Evolutionary conservation across 306 rosid genomes (phyloP).

Genomic region (Casuarina cunninghamiana): DNA sequence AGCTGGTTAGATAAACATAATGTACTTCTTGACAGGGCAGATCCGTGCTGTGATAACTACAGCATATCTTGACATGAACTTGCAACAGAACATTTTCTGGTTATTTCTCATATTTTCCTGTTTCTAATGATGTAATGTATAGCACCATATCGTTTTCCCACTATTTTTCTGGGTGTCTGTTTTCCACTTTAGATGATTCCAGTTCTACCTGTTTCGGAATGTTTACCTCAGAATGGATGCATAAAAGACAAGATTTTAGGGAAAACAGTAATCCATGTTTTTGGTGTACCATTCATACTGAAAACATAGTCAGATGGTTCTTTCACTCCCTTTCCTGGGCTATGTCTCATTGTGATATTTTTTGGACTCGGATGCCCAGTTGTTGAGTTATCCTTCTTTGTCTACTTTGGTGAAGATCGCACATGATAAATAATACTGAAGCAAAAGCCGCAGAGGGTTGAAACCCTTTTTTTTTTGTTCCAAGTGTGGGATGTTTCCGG

Average conservation of each 20-base stretch:
- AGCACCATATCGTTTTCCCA: background rate
- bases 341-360: background rate
- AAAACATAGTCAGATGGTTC: background rate
- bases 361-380: background rate
- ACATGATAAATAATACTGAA: background rate
- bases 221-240: background rate
- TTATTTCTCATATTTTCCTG: background rate
- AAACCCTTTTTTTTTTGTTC: too few species aligned
- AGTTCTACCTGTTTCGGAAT: background rate
- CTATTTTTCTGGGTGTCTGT: background rate
- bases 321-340: background rate
- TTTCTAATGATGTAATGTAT: background rate
- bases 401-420: background rate
- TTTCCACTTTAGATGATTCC: background rate
- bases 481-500: too few species aligned
- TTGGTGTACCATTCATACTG: background rate
- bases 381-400: background rate
- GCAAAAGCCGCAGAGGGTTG: too few species aligned
- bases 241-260: background rate
- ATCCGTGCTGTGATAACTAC: background rate
- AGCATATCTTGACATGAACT: slow-evolving; percentile 1
- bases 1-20: slow-evolving; percentile 19
- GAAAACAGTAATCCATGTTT: background rate
- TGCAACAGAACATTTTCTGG: background rate
- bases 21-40: slow-evolving; percentile 16